Evolutionary conservation across 2,329 filamentous ascomycete genomes (phyloP), one percentile per base, ranked within the genome.

Genomic region (Fusarium nelsonii): DNA sequence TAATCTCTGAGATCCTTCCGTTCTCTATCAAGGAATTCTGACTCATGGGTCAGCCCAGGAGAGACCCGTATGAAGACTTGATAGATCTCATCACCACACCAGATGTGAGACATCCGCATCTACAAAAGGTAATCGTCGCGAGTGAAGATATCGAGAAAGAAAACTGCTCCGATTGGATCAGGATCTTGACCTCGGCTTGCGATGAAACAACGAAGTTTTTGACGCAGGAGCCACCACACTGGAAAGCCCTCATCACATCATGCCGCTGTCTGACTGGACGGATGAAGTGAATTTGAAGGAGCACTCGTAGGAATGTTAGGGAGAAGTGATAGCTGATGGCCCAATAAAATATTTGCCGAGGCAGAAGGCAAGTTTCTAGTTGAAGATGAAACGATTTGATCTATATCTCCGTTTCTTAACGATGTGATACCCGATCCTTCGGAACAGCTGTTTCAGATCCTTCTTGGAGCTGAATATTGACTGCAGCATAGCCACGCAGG

Each of bases 401-500:
- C 23, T 30, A 2, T 20, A 41, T 8, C 16, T 20, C 28, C 28
- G 43, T 28, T 32, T 18, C 16, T 15, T 12, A n/a, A 32, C 28
- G 11, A 32, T 6, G 43, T 45, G 43, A 50, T 33, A 28, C 20
- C 34, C 18, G 9, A 32, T 18, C 18, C 26, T 28, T 32, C 44
- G 23, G 58, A 40, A 59, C 36, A 61, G 9, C 32, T 32, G 48
- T 40, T 50, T 50, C 48, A 50, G n/a, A 16, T 9, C 43, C n/a
- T 16, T 11, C 12, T 45, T 11, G 18, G 7, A 30, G 48, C 48
- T 50, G 11, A 50, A 39, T 4, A 3, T 28, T 18, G 41, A 3
- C 40, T 32, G 20, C 11, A 18, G 16, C 12, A 26, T 28, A 16
- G 34, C 16, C 16, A 8, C 28, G 7, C 9, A 18, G 11, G n/a